Evolutionary conservation across 2,329 filamentous ascomycete genomes (phyloP).

Genomic region (Monosporascus sp.): DNA sequence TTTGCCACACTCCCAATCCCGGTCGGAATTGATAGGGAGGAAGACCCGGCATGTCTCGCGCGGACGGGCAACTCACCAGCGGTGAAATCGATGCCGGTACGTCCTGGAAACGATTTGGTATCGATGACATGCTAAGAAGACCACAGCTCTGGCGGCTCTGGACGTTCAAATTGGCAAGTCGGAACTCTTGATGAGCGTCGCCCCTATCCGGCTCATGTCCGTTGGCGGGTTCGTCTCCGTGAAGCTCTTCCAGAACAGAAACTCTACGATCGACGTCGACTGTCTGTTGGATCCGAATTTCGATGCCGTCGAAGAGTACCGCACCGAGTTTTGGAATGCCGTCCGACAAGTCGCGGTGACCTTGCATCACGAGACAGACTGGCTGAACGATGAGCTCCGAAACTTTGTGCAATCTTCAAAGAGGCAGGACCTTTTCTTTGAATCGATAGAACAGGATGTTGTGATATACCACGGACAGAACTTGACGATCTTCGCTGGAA

Average conservation of each 20-base stretch:
- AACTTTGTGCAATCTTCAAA: slow-evolving; percentile 12
- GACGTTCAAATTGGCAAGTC: slow-evolving; percentile 16
- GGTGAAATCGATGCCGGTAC: background rate
- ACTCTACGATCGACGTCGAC: slow-evolving; percentile 18
- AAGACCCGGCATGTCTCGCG: background rate
- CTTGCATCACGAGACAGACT: slow-evolving; percentile 7
- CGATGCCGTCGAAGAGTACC: slow-evolving; percentile 14
- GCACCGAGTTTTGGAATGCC: slow-evolving; percentile 8
- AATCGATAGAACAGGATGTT: slow-evolving; percentile 17
- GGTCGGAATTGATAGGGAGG: background rate
- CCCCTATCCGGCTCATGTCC: slow-evolving; percentile 20
- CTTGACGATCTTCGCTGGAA: slow-evolving; percentile 17
- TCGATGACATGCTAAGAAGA: background rate
- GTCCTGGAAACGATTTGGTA: background rate
- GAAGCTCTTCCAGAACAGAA: slow-evolving; percentile 14
- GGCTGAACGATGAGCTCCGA: slow-evolving; percentile 19
- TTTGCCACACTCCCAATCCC: background rate
- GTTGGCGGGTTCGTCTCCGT: slow-evolving; percentile 19
- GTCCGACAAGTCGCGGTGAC: slow-evolving; percentile 8
- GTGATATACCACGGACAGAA: slow-evolving; percentile 15
- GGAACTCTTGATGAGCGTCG: slow-evolving; percentile 20
- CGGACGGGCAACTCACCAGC: background rate
- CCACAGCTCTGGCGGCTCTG: slow-evolving; percentile 14
- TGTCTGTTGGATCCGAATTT: slow-evolving; percentile 21
- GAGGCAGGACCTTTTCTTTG: slow-evolving; percentile 15